Evolutionary conservation across 75 land plant genomes (phyloP).

Genomic region (Larix kaempferi): DNA sequence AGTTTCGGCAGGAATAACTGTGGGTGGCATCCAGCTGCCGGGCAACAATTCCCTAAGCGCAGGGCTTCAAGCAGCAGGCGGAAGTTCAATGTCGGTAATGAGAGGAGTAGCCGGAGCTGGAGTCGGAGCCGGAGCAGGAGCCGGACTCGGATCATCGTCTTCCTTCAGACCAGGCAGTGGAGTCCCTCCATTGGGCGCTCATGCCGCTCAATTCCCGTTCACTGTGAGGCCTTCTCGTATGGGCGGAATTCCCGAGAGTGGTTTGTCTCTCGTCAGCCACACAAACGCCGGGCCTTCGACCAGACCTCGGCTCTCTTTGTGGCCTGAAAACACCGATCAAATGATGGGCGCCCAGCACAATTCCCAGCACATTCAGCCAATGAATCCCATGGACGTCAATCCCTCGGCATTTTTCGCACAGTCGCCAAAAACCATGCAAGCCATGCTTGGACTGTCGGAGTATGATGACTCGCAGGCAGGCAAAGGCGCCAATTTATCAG

Average conservation of each 20-base stretch:
- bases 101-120: neutral
- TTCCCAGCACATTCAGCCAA: slow-evolving; percentile 16
- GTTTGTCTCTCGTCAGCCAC: neutral
- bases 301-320: neutral
- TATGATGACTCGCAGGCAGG: slow-evolving; percentile 5
- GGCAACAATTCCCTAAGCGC: neutral
- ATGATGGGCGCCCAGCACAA: slow-evolving; percentile 19
- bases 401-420: neutral
- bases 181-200: slow-evolving; percentile 10
- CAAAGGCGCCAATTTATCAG: slow-evolving; percentile 2
- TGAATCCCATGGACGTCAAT: slow-evolving; percentile 5
- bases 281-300: neutral
- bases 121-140: neutral
- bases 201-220: slow-evolving; percentile 8
- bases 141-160: neutral
- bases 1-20: slow-evolving; percentile 20
- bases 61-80: neutral
- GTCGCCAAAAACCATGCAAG: slow-evolving; percentile 7
- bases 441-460: slow-evolving; percentile 2
- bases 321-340: neutral
- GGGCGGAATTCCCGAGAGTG: slow-evolving; percentile 19
- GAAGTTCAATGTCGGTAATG: neutral
- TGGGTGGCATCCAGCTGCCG: neutral
- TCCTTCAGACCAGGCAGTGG: slow-evolving; percentile 19
- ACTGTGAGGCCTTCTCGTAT: slow-evolving; percentile 17